These are phyloP conservation scores for Dovyalis caffra DNA, from an alignment of 345 rosid species.

Conservation along the genomic window DNA sequence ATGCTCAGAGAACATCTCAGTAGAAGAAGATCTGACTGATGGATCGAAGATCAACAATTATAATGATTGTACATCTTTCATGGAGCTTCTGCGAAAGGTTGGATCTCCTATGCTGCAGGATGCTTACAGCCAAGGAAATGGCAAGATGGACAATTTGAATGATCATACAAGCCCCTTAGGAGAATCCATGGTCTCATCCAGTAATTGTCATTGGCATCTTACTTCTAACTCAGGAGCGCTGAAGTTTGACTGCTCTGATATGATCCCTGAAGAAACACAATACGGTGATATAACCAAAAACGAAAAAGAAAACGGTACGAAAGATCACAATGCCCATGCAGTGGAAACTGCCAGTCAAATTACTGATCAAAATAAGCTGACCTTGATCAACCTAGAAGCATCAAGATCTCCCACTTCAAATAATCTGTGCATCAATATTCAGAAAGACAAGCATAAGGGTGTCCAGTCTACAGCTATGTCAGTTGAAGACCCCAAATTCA, in stretches of 20 bases:
- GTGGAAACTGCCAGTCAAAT: slow-evolving; percentile 27
- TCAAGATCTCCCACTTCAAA: slow-evolving; percentile 28
- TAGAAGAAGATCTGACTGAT: slow-evolving; percentile 30
- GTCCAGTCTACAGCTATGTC: slow-evolving; percentile 25
- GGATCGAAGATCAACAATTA: slow-evolving; percentile 22
- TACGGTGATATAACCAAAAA: slow-evolving; percentile 23
- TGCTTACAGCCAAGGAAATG: slow-evolving; percentile 26
- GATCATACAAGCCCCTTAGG: slow-evolving; percentile 29
- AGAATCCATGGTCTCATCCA: slow-evolving; percentile 25
- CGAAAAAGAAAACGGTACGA: slow-evolving; percentile 16
- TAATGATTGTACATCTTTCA: slow-evolving; percentile 32
- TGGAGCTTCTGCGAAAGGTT: slow-evolving; percentile 57
- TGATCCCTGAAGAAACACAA: slow-evolving; percentile 32
- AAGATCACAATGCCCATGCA: slow-evolving; percentile 21
- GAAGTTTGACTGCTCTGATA: slow-evolving; percentile 30
- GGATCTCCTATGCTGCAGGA: slow-evolving; percentile 37
- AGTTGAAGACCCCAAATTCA: slow-evolving; percentile 25
- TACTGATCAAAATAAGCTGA: slow-evolving; percentile 23
- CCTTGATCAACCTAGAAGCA: slow-evolving; percentile 17
- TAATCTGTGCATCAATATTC: slow-evolving; percentile 26
- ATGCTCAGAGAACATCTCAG: slow-evolving; percentile 47
- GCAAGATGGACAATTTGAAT: slow-evolving; percentile 23
- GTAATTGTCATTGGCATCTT: slow-evolving; percentile 30
- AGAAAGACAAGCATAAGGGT: slow-evolving; percentile 24
- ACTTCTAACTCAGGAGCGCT: slow-evolving; percentile 20